These are phyloP conservation scores for Aurinia saxatilis DNA, from an alignment of 345 rosid genomes.

Conservation along the genomic window DNA sequence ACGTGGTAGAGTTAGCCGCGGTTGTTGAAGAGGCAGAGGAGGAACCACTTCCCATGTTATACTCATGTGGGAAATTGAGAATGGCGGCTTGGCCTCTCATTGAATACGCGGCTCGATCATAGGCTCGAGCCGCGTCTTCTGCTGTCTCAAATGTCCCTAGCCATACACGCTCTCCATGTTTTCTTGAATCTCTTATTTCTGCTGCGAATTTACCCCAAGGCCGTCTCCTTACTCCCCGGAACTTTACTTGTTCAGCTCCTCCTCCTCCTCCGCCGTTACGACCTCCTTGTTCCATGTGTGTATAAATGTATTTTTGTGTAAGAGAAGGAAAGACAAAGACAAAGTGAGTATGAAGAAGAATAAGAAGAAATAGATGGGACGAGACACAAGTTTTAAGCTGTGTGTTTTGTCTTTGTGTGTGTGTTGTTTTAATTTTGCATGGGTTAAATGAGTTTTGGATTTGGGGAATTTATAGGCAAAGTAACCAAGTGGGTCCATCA, in stretches of 20 bases:
- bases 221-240: constrained; percentile 69
- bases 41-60: constrained; percentile 30
- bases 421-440: constrained; percentile 11
- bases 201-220: constrained; percentile 95
- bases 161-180: constrained; percentile 74
- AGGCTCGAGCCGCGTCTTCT: constrained; percentile 83
- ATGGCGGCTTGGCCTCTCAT: constrained; percentile 71
- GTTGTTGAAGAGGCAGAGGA: neutral
- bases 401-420: constrained; percentile 1
- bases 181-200: constrained; percentile 68
- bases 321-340: neutral
- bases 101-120: constrained; percentile 73
- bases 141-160: constrained; percentile 84
- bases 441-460: constrained; percentile 12
- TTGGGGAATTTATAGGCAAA: constrained; percentile 21
- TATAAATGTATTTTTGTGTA: neutral
- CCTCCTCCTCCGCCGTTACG: constrained; percentile 19
- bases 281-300: constrained; percentile 23
- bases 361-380: neutral
- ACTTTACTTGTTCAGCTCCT: constrained; percentile 36
- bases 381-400: constrained; percentile 10
- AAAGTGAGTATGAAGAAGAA: neutral
- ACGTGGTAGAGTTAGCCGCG: constrained; percentile 13
- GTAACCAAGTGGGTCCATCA: constrained; percentile 21
- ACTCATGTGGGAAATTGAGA: constrained; percentile 78